Conservation (phyloP, 1,284 basidiomycete genomes). For the Veloporphyrellus conicus region DNA sequence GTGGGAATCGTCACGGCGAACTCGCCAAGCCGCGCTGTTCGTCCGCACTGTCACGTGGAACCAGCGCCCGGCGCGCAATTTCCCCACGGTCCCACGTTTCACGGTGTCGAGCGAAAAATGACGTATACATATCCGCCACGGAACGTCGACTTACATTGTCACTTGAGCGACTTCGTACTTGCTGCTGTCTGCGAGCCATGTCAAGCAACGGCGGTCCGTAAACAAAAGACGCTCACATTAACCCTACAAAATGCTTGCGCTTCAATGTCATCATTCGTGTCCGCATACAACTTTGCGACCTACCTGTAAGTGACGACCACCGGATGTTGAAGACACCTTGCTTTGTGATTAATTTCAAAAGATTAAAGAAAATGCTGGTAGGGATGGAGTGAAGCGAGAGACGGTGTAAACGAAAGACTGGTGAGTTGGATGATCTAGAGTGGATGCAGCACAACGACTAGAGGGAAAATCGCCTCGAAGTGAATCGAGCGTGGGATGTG, state of each 20-base stretch:
- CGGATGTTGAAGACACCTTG: conserved; percentile 6
- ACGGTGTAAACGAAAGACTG: conserved; percentile 52
- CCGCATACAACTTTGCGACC: conserved; percentile 10
- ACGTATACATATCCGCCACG: conserved; percentile 24
- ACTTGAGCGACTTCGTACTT: neutral
- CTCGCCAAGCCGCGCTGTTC: conserved; percentile 3
- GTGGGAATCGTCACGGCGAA: conserved; percentile 7
- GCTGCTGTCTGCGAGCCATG: conserved; percentile 10
- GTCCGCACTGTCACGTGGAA: conserved; percentile 15
- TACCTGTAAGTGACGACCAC: conserved; percentile 16
- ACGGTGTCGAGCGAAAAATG: conserved; percentile 40
- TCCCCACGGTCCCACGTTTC: conserved; percentile 59
- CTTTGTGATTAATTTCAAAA: conserved; percentile 21
- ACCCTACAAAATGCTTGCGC: conserved; percentile 15
- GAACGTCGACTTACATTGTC: conserved; percentile 23
- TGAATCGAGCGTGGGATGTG: conserved; percentile 43
- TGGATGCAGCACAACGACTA: conserved; percentile 28
- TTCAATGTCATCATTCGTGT: conserved; percentile 6
- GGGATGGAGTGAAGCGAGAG: conserved; percentile 27
- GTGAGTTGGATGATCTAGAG: conserved; percentile 27
- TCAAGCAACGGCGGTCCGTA: conserved; percentile 4
- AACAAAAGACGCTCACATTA: conserved; percentile 15
- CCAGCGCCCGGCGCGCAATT: conserved; percentile 21
- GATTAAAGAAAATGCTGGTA: conserved; percentile 17
- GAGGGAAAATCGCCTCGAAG: conserved; percentile 41